phyloP scores from a whole-genome alignment of 108 stramenopile species.

The Conticribra guillardii region DNA sequence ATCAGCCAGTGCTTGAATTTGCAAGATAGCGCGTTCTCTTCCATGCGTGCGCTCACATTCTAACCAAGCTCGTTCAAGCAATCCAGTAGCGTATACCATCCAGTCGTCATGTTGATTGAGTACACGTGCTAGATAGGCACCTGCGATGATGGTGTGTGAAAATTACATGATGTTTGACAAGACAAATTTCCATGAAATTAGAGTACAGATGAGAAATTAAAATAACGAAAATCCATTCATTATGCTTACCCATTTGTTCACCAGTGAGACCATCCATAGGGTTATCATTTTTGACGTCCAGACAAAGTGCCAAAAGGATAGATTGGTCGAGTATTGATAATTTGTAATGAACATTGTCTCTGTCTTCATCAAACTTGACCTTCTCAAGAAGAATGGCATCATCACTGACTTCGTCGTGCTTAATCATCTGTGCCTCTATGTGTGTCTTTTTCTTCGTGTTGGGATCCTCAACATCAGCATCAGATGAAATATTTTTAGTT shows the following conservation, averaged over 20 bases:
- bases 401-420: conserved; percentile 60
- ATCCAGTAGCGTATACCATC: conserved; percentile 95
- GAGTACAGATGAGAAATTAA: too few species aligned
- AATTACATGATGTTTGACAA: background rate
- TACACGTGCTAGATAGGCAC: conserved; percentile 89
- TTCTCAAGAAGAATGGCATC: conserved; percentile 89
- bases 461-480: conserved; percentile 41
- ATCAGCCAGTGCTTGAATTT: conserved; percentile 97
- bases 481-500: background rate
- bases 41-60: conserved; percentile 88
- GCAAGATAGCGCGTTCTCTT: conserved; percentile 88
- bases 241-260: conserved; percentile 86
- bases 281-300: conserved; percentile 96
- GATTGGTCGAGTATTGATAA: conserved; percentile 84
- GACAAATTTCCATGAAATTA: too few species aligned
- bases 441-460: conserved; percentile 9
- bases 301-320: conserved; percentile 91
- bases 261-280: conserved; percentile 93
- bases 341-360: conserved; percentile 57
- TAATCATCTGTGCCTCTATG: conserved; percentile 43
- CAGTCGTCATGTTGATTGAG: conserved; percentile 88
- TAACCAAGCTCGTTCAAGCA: conserved; percentile 93
- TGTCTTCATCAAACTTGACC: conserved; percentile 75
- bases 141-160: background rate
- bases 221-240: too few species aligned